These are phyloP conservation scores for Thraustotheca clavata DNA, from an alignment of 352 stramenopile genomes.

Conservation along the genomic window DNA sequence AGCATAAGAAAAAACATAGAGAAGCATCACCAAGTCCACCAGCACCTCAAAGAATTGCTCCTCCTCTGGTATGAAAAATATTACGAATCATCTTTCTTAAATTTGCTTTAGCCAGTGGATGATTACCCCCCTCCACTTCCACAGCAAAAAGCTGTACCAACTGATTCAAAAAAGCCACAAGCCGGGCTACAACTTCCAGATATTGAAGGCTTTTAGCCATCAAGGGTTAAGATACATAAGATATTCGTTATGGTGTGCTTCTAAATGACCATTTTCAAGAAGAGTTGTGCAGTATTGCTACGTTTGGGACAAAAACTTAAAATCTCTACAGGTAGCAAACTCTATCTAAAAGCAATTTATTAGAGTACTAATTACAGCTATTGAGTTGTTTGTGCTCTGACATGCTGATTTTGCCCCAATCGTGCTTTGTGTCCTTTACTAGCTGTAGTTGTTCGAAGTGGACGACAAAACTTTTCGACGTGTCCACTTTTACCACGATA, in stretches of 20 bases:
- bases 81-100: background rate
- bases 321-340: too few relatives aligned
- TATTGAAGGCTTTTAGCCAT: slow-evolving; percentile 15
- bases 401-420: too few relatives aligned
- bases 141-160: background rate
- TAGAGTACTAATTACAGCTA: too few relatives aligned
- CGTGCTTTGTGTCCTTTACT: too few relatives aligned
- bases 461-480: slow-evolving; percentile 11
- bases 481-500: background rate
- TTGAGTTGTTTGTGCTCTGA: too few relatives aligned
- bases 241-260: too few relatives aligned
- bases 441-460: background rate
- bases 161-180: background rate
- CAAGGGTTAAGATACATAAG: too few relatives aligned
- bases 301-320: too few relatives aligned
- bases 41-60: background rate
- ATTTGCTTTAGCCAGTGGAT: background rate
- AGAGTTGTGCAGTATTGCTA: too few relatives aligned
- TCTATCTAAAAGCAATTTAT: too few relatives aligned
- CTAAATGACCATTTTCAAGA: too few relatives aligned
- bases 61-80: background rate
- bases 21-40: background rate
- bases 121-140: background rate
- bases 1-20: background rate
- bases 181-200: background rate